Evolutionary conservation across 2,329 filamentous ascomycete genomes (phyloP).

Genomic region (Dactylellina leptospora): DNA sequence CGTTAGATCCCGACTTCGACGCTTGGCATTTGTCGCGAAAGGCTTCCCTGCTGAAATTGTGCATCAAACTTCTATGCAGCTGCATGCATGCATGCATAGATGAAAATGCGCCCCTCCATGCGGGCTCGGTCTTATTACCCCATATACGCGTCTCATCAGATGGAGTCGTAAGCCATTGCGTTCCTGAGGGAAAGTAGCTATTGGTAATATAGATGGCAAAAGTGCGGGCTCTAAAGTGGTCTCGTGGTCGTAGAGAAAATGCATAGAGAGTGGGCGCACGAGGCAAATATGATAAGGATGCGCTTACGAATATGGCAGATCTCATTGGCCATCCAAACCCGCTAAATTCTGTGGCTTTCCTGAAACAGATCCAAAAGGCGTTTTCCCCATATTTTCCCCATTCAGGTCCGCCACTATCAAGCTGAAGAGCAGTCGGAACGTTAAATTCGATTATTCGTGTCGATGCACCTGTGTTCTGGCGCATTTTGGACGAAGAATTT

Average conservation of each 20-base stretch:
- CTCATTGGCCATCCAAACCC: neutral
- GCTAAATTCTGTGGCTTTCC: too few relatives aligned
- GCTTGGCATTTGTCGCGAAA: conserved; percentile 1
- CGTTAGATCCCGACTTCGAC: too few relatives aligned
- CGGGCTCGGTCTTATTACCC: neutral
- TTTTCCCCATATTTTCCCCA: neutral
- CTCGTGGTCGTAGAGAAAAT: neutral
- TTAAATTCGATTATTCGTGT: neutral
- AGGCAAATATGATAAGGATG: conserved; percentile 7
- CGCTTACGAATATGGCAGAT: neutral
- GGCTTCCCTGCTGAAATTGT: neutral
- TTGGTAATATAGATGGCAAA: neutral
- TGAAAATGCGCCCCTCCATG: neutral
- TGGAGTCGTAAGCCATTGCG: neutral
- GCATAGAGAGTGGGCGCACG: neutral
- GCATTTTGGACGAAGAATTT: neutral
- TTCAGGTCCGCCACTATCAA: neutral
- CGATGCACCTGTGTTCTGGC: neutral
- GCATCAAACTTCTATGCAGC: too few relatives aligned
- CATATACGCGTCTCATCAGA: too few relatives aligned
- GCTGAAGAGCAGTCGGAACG: conserved; percentile 2
- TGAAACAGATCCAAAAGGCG: too few relatives aligned
- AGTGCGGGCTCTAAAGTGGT: neutral
- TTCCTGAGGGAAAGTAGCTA: neutral
- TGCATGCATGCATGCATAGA: too few relatives aligned